Base-by-base conservation (phyloP, 2,329 filamentous ascomycete genomes). In the Chaetomium sp. region DNA sequence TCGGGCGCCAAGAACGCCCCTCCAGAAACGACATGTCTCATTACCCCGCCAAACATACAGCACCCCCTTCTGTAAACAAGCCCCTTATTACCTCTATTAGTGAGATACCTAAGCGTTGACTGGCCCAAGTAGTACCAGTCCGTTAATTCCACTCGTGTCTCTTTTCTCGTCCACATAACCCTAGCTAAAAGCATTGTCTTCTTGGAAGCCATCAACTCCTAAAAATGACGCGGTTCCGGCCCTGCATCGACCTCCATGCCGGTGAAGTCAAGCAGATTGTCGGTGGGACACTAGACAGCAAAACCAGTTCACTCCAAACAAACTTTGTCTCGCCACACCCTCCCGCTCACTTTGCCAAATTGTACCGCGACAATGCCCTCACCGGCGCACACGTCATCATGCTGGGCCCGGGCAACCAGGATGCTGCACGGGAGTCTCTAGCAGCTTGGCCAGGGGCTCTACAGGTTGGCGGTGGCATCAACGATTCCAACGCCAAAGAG, bases 241-340 rank as follows among this genome's bases (percentile, higher is more conserved):
- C 95, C 23, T 99, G 95, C 75, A 98, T 99, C 78, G 95, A 99
- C 79, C 86, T 99, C 60, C 95, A 99, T 78, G 90, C 93, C n/a
- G 95, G 95, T 16, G 90, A 94, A 75, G 95, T 99, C 65, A 99
- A 99, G 82, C 95, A 99, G 78, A 99, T 99, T 72, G 93, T 99
- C 49, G 95, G 95, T 71, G 94, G 95, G 65, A 98, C 95, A 1
- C 85, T 99, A 67, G 90, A 90, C 78, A 85, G 85, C 75, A 77
- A 83, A 9, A 85, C 85, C 1, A 76, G 83, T 7, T 82, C 85
- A 63, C 84, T 98, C 63, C 90, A 92, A 79, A 98, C 94, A 56
- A 99, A 99, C 78, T 93, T 92, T 80, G 90, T 97, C 67, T 97
- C 95, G 10, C 85, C 88, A 57, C 88, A 94, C 67, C 90, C 93